Evolutionary conservation across 805 yeast genomes (phyloP), one percentile per base, ranked within the genome.

Genomic region (Pichia heedii): DNA sequence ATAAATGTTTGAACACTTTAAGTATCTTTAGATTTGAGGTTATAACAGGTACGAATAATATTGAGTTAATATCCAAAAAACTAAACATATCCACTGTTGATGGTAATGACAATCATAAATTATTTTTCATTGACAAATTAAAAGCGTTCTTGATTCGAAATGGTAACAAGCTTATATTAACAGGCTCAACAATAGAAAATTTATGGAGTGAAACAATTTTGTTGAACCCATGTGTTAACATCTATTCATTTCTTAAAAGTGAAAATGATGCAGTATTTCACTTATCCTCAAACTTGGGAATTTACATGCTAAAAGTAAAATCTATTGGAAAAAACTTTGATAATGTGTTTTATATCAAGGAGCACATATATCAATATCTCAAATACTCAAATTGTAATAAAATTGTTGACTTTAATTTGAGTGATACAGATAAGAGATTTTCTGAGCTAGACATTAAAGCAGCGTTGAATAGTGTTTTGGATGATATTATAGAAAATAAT

Each of bases 291-390:
- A 70, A 71, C 29, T 69, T 74, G 20, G 95, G 93, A 5, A 73
- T 82, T 44, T 57, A 78, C 27, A 67, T 66, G 41, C 49, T 56
- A 1, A 62, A 57, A 7, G 54, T 50, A 2, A 50, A 51, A 1
- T 57, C 50, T 5, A 15, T 27, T 21, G 34, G 48, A 7, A 34
- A 45, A 16, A 38, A 34, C 3, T 16, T 16, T 5, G 33, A 32
- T 16, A 16, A 16, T 4, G 19, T 16, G n/a, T 47, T 45, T 4
- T 69, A 79, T 38, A 67, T 84, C 29, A 81, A 80, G 55, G 74
- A 86, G 0, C 89, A 81, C 52, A 75, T 90, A 20, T 93, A 83
- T 51, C 97, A 89, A 61, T 95, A 89, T 0, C 76, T 89, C 1
- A 82, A 80, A 53, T 84, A 76, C 49, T 71, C 77, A 2, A 36